Base-by-base conservation (phyloP, 2,329 filamentous ascomycete species). In the Diaporthe vexans region DNA sequence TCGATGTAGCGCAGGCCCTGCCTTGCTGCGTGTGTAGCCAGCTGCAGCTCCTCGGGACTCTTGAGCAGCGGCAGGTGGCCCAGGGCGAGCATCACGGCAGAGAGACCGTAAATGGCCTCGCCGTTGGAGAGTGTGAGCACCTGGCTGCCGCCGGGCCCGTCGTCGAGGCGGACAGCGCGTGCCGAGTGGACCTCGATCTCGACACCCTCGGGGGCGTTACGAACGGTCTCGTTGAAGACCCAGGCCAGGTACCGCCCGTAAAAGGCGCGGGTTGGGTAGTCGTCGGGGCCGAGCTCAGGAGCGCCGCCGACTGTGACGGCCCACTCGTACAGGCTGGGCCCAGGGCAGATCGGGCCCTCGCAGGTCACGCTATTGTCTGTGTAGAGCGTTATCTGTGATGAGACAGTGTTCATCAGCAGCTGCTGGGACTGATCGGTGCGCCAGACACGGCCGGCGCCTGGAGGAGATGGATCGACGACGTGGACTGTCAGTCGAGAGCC, bases 191-290 rank as follows among this genome's bases (percentile, higher is more conserved):
- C 68, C 51, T 46, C 37, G 35, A 71, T 37, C 33, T 71, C 43
- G 17, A 71, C n/a, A 13, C 52, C 52, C n/a, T 17, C 52, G 2
- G 68, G 68, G 21, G 68, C 54, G 10, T 24, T 59, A 15, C n/a
- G 40, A 35, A 79, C 73, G 11, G 76, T 71, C 71, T 79, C 78
- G 73, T 57, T 76, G 74, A 79, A 76, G 2, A 79, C 74, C 77
- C 77, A 79, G 67, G 77, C 77, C 21, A 79, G 74, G n/a, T 79
- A 79, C 21, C 56, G 68, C 26, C 68, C 68, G 17, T 71, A 71
- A 1, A 46, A 8, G 15, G 68, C 68, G 1, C 68, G 51, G 21
- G 52, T 71, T 13, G 68, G 51, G 56, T 71, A 71, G 35, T 71
- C 54, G 68, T 71, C 68, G 11, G 68, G 68, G 15, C 68, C 68